A percentile compares a stretch with the other conserved stretches of the same genome.
Evolutionary conservation across 208 protist genomes (phyloP).

Genomic region (Lotmaria passim): DNA sequence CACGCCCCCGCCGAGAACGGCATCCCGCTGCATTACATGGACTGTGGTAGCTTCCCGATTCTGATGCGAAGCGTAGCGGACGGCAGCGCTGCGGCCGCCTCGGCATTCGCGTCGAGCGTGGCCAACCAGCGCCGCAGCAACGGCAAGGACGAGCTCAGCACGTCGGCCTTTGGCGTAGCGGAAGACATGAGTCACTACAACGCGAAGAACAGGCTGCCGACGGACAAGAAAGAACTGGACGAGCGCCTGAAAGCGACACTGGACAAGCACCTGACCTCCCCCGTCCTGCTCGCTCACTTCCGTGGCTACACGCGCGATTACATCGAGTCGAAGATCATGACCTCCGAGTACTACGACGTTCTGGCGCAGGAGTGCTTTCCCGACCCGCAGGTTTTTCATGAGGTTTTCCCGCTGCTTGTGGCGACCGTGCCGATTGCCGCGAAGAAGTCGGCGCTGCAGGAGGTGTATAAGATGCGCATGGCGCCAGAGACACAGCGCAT

Average conservation of each 20-base stretch:
- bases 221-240: slow-evolving; percentile 41
- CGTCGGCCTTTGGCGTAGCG: slow-evolving; percentile 47
- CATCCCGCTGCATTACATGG: slow-evolving; percentile 57
- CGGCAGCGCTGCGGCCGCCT: neutral
- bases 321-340: slow-evolving; percentile 61
- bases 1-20: slow-evolving; percentile 44
- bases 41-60: slow-evolving; percentile 7
- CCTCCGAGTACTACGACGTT: slow-evolving; percentile 73
- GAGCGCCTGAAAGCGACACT: slow-evolving; percentile 52
- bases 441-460: slow-evolving; percentile 59
- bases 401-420: slow-evolving; percentile 79
- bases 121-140: slow-evolving; percentile 1
- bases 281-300: slow-evolving; percentile 50
- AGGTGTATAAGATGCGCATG: slow-evolving; percentile 79
- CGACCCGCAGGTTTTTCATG: slow-evolving; percentile 48
- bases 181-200: slow-evolving; percentile 48
- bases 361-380: slow-evolving; percentile 59
- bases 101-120: neutral
- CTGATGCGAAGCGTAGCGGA: slow-evolving; percentile 7
- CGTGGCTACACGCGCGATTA: slow-evolving; percentile 61
- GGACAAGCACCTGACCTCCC: slow-evolving; percentile 41
- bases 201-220: slow-evolving; percentile 41
- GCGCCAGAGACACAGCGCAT: slow-evolving; percentile 70
- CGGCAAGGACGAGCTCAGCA: slow-evolving; percentile 10
- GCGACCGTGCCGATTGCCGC: slow-evolving; percentile 58